Evolutionary conservation across 2,329 filamentous ascomycete species (phyloP), one percentile per base, ranked within the genome.

Genomic region (Malbranchea cinnamomea): DNA sequence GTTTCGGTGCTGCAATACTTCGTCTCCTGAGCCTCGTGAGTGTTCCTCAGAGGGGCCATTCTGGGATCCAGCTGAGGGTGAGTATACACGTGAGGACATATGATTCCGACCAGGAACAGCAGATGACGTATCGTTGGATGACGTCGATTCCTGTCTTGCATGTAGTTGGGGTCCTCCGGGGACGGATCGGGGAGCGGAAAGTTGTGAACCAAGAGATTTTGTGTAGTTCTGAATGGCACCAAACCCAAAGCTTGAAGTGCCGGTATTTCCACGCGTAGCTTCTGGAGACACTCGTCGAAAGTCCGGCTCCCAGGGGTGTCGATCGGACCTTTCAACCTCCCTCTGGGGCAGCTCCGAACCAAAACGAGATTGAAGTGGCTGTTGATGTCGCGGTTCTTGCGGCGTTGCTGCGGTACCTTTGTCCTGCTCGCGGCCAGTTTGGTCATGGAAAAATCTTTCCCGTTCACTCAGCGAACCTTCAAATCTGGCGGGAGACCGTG

Each of bases 1-100:
- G 21, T 70, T 74, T 37, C 79, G 73, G 27, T 68, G 68, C 30
- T 68, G 65, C 21, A 71, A 64, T 23, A 71, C 63, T 18, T 69
- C 63, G 28, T 71, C 69, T 44, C 57, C 65, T 32, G 53, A 55
- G 37, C 59, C 60, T 10, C 58, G 52, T n/a, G 48, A 48, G 30
- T 52, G 50, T 14, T 60, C 57, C 6, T 42, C 29, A 19, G 31
- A 31, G 12, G 21, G 28, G 4, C 21, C 9, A n/a, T n/a, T n/a
- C 1, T 50, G 44, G 4, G 54, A 45, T 4, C 45, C 44, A 3
- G 54, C 48, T 6, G 52, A 46, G n/a, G 49, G 44, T 2, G 49
- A 47, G 26, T 55, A 47, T 4, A 53, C 41, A 4, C 50, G 45
- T 25, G 50, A 39, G 28, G 56, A 46, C 13, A 44, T 37, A 21